Conservation (phyloP, 176 grass and related monocot species). For the Bothriochloa decipiens region DNA sequence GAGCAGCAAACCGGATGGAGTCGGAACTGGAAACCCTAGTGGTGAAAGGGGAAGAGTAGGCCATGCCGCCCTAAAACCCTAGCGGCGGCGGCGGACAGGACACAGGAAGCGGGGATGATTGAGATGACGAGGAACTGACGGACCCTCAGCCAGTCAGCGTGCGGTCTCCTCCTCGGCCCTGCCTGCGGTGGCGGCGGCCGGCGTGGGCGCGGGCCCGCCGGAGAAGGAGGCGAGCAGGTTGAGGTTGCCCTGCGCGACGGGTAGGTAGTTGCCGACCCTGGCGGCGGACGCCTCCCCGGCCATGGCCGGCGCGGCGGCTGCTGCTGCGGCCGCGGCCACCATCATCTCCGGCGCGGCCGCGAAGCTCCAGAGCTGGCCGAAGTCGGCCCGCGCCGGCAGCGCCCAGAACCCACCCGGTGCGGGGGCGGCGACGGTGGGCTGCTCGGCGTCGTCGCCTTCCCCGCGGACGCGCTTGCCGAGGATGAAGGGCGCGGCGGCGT, state of each 20-base stretch:
- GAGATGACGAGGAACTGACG: neutral
- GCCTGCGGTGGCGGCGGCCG: slow-evolving; percentile 12
- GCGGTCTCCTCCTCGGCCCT: slow-evolving; percentile 61
- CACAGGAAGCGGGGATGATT: neutral
- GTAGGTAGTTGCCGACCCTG: slow-evolving; percentile 91
- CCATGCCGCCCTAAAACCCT: slow-evolving; percentile 36
- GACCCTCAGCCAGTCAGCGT: slow-evolving; percentile 37
- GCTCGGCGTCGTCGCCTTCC: neutral
- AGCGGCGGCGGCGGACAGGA: neutral
- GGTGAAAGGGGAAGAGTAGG: neutral
- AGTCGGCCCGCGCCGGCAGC: slow-evolving; percentile 64
- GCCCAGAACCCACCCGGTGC: slow-evolving; percentile 65
- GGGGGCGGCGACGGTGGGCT: slow-evolving; percentile 15
- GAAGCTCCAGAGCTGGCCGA: slow-evolving; percentile 88
- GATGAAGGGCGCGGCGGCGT: slow-evolving; percentile 62
- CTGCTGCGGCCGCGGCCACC: slow-evolving; percentile 40
- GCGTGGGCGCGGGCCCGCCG: slow-evolving; percentile 39
- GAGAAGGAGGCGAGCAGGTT: slow-evolving; percentile 92
- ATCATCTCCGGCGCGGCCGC: slow-evolving; percentile 74
- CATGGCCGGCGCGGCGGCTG: slow-evolving; percentile 43
- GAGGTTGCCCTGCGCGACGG: slow-evolving; percentile 83
- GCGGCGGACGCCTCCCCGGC: slow-evolving; percentile 76
- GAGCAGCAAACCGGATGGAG: neutral
- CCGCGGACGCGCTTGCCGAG: slow-evolving; percentile 77
- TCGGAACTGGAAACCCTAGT: slow-evolving; percentile 34